Evolutionary conservation across 208 protist genomes (phyloP).

Genomic region (Crithidia fasciculata): DNA sequence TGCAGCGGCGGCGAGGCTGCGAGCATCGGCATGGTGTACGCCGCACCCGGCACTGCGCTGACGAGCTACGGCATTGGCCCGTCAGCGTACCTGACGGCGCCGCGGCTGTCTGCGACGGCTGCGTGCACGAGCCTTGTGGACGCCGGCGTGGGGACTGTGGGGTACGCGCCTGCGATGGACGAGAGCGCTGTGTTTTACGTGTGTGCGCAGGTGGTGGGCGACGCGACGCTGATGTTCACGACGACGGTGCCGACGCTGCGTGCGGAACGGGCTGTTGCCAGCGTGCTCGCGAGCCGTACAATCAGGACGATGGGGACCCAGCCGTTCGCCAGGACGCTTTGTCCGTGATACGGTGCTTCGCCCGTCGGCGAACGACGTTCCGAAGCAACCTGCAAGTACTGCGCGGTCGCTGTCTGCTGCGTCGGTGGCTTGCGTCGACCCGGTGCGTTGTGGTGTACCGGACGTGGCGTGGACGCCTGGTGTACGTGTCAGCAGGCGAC

Average conservation of each 20-base stretch:
- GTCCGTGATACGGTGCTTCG: too few relatives aligned
- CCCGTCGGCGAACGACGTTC: slow-evolving; percentile 45
- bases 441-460: slow-evolving; percentile 7
- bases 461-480: too few relatives aligned
- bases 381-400: slow-evolving; percentile 43
- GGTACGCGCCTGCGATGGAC: slow-evolving; percentile 48
- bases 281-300: slow-evolving; percentile 43
- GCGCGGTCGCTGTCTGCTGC: slow-evolving; percentile 27
- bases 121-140: slow-evolving; percentile 37
- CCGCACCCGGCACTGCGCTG: slow-evolving; percentile 41
- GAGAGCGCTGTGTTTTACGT: slow-evolving; percentile 59
- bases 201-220: slow-evolving; percentile 41
- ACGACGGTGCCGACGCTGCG: slow-evolving; percentile 53
- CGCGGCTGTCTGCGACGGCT: slow-evolving; percentile 36
- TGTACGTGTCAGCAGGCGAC: slow-evolving; percentile 63
- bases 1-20: slow-evolving; percentile 38
- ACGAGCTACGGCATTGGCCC: slow-evolving; percentile 49
- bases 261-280: slow-evolving; percentile 49
- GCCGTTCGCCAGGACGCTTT: too few relatives aligned
- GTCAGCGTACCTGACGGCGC: slow-evolving; percentile 31
- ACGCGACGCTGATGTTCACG: slow-evolving; percentile 50
- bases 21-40: slow-evolving; percentile 41
- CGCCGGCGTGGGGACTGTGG: slow-evolving; percentile 27
- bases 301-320: slow-evolving; percentile 24
- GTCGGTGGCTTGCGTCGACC: slow-evolving; percentile 10